These are phyloP conservation scores for Trichocladium uniseriatum DNA, from an alignment of 495 filamentous ascomycete species.

Conservation along the genomic window DNA sequence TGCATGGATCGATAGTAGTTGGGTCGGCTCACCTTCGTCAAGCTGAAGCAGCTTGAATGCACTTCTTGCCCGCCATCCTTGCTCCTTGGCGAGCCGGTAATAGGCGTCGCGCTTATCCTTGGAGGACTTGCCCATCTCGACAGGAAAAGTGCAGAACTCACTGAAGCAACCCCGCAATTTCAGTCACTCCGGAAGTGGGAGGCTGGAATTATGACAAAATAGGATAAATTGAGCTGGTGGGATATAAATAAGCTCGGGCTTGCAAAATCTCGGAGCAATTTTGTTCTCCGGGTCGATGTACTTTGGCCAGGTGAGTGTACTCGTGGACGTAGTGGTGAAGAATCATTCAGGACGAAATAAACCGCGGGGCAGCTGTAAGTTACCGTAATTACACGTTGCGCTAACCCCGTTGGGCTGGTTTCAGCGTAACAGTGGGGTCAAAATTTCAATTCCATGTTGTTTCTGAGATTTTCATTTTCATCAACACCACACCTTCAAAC, in stretches of 20 bases:
- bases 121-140: slow-evolving; percentile 92
- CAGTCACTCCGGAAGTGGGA: no score
- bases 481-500: neutral
- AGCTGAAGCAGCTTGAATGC: slow-evolving; percentile 96
- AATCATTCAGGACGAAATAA: neutral
- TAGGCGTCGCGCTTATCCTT: slow-evolving; percentile 99
- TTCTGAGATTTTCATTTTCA: slow-evolving; percentile 4
- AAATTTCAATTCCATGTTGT: slow-evolving; percentile 13
- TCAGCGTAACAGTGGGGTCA: slow-evolving; percentile 13
- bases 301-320: no score
- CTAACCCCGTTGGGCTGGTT: neutral
- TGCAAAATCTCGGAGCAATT: no score
- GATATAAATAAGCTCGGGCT: no score
- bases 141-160: no score
- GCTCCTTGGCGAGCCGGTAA: slow-evolving; percentile 94
- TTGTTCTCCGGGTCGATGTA: no score
- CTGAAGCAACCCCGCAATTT: neutral
- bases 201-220: no score
- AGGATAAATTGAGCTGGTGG: no score
- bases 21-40: slow-evolving; percentile 52
- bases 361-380: neutral
- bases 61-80: slow-evolving; percentile 93
- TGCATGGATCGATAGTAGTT: neutral
- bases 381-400: neutral
- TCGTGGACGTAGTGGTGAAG: no score